Percentiles rank a stretch among this genome's conserved stretches.
Evolutionary conservation across 2,329 filamentous ascomycete species (phyloP).

Genomic region (Akanthomyces uredinophilus): DNA sequence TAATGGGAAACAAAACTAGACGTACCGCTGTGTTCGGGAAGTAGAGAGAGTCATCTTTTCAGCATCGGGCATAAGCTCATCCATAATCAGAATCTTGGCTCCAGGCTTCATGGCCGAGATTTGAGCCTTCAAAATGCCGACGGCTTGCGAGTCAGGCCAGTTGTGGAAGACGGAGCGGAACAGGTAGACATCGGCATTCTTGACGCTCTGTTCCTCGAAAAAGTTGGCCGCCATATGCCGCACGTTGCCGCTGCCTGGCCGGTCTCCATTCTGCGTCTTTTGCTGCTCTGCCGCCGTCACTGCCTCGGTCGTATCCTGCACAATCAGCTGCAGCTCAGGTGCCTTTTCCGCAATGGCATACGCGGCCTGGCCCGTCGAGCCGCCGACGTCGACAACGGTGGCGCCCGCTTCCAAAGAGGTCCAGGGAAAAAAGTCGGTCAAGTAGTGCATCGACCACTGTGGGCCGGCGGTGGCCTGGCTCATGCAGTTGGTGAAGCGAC

Average conservation of each 20-base stretch:
- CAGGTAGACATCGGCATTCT: conserved; percentile 35
- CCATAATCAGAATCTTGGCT: conserved; percentile 7
- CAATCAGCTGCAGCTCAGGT: conserved; percentile 7
- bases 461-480: not conserved
- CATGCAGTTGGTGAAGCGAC: not conserved
- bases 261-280: not conserved
- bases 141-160: not conserved
- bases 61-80: not conserved
- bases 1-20: not conserved
- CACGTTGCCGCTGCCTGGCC: conserved; percentile 17
- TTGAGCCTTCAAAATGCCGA: conserved; percentile 1
- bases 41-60: not conserved
- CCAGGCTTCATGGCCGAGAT: conserved; percentile 2
- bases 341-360: conserved; percentile 6
- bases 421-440: conserved; percentile 10
- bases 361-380: conserved; percentile 7
- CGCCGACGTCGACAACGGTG: conserved; percentile 6
- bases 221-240: conserved; percentile 42
- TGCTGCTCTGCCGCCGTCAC: not conserved
- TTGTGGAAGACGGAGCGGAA: conserved; percentile 3
- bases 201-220: conserved; percentile 42
- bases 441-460: not conserved
- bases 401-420: conserved; percentile 4
- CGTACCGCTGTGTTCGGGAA: not conserved
- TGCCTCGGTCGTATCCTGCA: conserved; percentile 10